Conservation (phyloP, 1,284 basidiomycete genomes). For the Fistulina hepatica region DNA sequence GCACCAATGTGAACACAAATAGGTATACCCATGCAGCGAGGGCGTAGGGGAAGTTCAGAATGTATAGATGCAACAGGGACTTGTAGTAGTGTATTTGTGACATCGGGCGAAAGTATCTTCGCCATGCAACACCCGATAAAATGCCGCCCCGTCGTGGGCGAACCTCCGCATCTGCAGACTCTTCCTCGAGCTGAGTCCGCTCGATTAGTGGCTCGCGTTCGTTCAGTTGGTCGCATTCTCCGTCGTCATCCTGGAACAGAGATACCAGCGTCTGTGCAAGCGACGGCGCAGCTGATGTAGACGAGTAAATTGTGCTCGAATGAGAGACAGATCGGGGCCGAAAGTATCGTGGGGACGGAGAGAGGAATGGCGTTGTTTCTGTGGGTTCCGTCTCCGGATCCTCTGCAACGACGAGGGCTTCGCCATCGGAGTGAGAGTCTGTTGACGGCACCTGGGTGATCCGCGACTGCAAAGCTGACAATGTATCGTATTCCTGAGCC, state of each 20-base stretch:
- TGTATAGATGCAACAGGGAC: conserved; percentile 52
- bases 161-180: conserved; percentile 8
- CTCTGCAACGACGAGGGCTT: conserved; percentile 11
- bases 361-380: conserved; percentile 24
- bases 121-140: conserved; percentile 29
- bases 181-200: conserved; percentile 5
- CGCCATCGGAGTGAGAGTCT: conserved; percentile 25
- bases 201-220: conserved; percentile 15
- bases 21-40: conserved; percentile 61
- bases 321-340: conserved; percentile 44
- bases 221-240: conserved; percentile 17
- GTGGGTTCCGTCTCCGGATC: conserved; percentile 14
- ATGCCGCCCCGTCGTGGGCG: conserved; percentile 17
- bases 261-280: conserved; percentile 57
- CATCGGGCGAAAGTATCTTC: conserved; percentile 55
- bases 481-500: conserved; percentile 8
- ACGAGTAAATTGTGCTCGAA: conserved; percentile 36
- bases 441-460: conserved; percentile 25
- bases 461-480: conserved; percentile 15
- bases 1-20: conserved; percentile 66
- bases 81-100: conserved; percentile 42
- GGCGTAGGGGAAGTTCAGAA: conserved; percentile 68
- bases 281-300: conserved; percentile 43
- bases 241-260: conserved; percentile 36
- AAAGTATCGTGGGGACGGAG: conserved; percentile 13